Base-by-base conservation (phyloP, 768 basidiomycete genomes). In the Suillus occidentalis region DNA sequence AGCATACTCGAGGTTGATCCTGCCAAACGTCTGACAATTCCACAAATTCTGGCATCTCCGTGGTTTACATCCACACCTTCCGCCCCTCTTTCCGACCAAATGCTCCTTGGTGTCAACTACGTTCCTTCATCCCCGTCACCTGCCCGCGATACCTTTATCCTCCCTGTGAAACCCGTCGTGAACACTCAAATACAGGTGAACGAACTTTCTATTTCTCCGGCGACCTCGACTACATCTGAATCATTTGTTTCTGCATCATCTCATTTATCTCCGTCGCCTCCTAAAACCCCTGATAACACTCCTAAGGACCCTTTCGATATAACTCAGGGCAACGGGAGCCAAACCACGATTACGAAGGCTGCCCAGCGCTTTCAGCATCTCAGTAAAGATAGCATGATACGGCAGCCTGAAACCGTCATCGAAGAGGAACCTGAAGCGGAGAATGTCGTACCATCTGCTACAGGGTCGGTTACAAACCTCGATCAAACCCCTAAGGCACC, bases 31-130 rank as follows among this genome's bases (percentile, higher is more conserved):
- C 79, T 88, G 39, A 85, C 87, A 13, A 94, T 98, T 68, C 86
- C 92, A 25, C 91, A 92, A 72, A 96, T 97, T 59, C 83, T 98
- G 36, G 79, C 84, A 1, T 94, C 96, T 72, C 77, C 89, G 1
- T 99, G 97, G 96, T 99, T 97, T 76, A 85, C 81, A 20, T 71
- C 80, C 57, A 72, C 72, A 47, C 25, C 56, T 58, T 22, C 65
- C 55, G 4, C 65, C 40, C 43, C 47, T 18, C 64, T 63, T 50
- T 52, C 59, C 36, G 43, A 45, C 58, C 22, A 57, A 36, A 31
- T 52, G 13, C 65, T 31, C 37, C 62, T n/a, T 67, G 67, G 65
- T 65, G 61, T 72, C 65, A 66, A 72, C 63, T 53, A 71, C 53
- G 60, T 68, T 61, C 73, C 76, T 37, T 56, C 77, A 16, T 75